Base-by-base conservation (phyloP, 176 grass and related monocot species). In the Alopecurus myosuroides region DNA sequence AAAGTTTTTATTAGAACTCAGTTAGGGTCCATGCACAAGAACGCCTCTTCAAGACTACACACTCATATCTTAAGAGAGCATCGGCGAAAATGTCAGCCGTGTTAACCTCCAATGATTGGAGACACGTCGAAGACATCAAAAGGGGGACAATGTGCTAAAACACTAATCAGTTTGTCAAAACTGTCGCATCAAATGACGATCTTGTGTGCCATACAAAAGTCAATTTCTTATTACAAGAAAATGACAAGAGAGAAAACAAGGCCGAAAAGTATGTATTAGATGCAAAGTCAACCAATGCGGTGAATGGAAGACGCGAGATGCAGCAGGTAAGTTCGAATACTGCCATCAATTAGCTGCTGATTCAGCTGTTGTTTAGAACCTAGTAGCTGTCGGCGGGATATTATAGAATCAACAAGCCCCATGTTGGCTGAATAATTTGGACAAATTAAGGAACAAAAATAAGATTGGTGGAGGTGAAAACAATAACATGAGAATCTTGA, bases 241-340 rank as follows among this genome's bases (percentile, higher is more conserved):
- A 58, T 12, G 75, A 57, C 56, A 22, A 0, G 20, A 13, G 48
- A 50, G 80, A 76, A 82, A 81, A 82, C 0, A 44, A 82, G 11
- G 18, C 14, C 3, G 12, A 79, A 57, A 62, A 85, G 65, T 37
- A 44, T 39, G 28, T 39, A 22, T 25, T 25, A 68, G 84, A 90
- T 56, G 84, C 88, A 92, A 90, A 90, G 88, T 91, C 88, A 95
- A 79, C 80, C 40, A 89, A 95, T 80, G 94, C 86, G 86, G 94
- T 79, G 94, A 95, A 76, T 89, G 64, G 90, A 93, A 82, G 89
- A 82, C 76, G 91, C 88, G 26, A 84, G 70, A 84, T 85, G 65
- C 77, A 29, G n/a, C 65, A 86, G 50, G 31, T 34, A 61, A 60
- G 51, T 60, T 35, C 30, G 9, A 72, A 82, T 52, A 28, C 78